Conservation (phyloP, 805 yeast genomes). For the Nakazawaea pomicola region DNA sequence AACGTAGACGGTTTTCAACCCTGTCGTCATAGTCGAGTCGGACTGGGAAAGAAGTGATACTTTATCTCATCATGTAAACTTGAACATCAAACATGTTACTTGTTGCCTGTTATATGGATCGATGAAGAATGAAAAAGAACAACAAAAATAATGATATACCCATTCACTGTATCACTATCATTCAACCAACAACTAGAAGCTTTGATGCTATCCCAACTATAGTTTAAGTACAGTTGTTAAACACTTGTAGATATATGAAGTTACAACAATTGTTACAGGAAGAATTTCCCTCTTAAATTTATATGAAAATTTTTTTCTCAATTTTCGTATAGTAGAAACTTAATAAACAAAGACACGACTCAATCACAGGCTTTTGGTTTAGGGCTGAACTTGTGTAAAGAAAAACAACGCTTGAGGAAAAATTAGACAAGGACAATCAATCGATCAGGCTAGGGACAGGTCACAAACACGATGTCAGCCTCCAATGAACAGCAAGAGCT, state of each 20-base stretch:
- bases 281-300: too few relatives aligned
- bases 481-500: conserved; percentile 22
- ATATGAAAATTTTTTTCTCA: too few relatives aligned
- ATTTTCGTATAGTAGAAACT: too few relatives aligned
- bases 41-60: conserved; percentile 87
- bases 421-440: not conserved
- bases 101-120: not conserved
- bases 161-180: conserved; percentile 2
- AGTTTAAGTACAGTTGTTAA: too few relatives aligned
- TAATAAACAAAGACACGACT: too few relatives aligned
- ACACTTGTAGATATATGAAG: too few relatives aligned
- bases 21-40: conserved; percentile 91
- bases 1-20: conserved; percentile 51
- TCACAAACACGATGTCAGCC: not conserved
- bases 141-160: not conserved
- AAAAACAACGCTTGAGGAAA: not conserved
- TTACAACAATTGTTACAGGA: too few relatives aligned
- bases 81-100: conserved; percentile 1
- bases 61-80: conserved; percentile 18
- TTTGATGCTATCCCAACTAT: too few relatives aligned
- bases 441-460: too few relatives aligned
- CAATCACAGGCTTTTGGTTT: too few relatives aligned
- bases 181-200: too few relatives aligned
- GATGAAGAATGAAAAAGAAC: not conserved
- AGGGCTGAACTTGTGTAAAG: too few relatives aligned